Conservation (phyloP, 2,329 filamentous ascomycete species). For the Trichoderma citrinoviride region DNA sequence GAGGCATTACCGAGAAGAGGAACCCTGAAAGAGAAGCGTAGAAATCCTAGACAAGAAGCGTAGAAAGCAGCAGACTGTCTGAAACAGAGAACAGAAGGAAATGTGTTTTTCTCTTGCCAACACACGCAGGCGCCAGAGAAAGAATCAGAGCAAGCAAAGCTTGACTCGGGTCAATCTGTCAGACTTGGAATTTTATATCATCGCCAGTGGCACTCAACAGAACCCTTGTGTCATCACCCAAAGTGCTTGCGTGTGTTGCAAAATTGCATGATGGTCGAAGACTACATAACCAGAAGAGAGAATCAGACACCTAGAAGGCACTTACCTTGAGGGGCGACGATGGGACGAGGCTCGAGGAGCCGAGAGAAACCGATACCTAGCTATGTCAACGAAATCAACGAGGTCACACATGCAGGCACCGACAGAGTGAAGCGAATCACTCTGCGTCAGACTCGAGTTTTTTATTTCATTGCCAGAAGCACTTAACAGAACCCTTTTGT, state of each 20-base stretch:
- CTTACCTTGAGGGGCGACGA: too few species aligned
- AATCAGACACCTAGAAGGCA: not conserved
- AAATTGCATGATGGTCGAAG: not conserved
- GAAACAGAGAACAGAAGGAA: too few species aligned
- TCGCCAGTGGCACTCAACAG: not conserved
- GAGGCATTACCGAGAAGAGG: too few species aligned
- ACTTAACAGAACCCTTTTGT: not conserved
- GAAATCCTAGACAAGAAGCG: too few species aligned
- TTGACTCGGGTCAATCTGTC: not conserved
- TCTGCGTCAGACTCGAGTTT: not conserved
- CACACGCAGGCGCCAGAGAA: not conserved
- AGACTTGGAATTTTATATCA: not conserved
- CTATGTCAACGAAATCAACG: too few species aligned
- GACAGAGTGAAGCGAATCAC: not conserved
- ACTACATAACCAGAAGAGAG: not conserved
- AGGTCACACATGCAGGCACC: too few species aligned
- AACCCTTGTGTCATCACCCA: constrained; percentile 2
- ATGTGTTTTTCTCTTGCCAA: not conserved
- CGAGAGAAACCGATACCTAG: too few species aligned
- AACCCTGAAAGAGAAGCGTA: too few species aligned
- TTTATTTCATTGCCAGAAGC: not conserved
- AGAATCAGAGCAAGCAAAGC: not conserved
- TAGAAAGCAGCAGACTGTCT: too few species aligned
- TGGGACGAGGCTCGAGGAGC: too few species aligned
- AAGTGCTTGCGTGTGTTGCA: not conserved